A percentile compares a stretch with the other conserved stretches of the same genome.
Evolutionary conservation across 2,329 filamentous ascomycete species (phyloP).

Genomic region (Aureobasidium sp.): DNA sequence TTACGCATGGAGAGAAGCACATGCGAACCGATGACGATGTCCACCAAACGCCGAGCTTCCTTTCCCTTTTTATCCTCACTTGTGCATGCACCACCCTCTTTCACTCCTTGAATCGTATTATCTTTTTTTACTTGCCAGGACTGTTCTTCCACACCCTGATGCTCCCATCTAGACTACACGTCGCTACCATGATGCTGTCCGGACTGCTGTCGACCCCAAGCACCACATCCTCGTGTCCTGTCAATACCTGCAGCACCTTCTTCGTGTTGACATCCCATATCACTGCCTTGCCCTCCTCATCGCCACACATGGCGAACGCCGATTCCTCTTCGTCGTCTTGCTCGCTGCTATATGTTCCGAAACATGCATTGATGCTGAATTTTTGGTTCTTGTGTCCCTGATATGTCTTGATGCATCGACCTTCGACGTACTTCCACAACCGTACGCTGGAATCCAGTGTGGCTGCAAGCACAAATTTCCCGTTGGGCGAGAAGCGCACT

Average conservation of each 20-base stretch:
- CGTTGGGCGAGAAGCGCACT: constrained; percentile 89
- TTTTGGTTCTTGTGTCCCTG: constrained; percentile 80
- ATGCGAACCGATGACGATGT: constrained; percentile 6
- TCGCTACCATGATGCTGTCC: constrained; percentile 47
- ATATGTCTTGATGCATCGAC: constrained; percentile 91
- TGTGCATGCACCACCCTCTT: neutral
- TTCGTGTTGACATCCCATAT: constrained; percentile 90
- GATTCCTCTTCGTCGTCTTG: constrained; percentile 20
- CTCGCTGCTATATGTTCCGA: constrained; percentile 52
- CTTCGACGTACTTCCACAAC: constrained; percentile 90
- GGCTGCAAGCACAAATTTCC: constrained; percentile 83
- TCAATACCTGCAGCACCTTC: constrained; percentile 61
- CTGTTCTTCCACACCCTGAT: constrained; percentile 49
- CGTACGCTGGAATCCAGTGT: constrained; percentile 84
- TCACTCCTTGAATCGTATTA: neutral
- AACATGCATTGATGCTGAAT: constrained; percentile 77
- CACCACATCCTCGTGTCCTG: constrained; percentile 50
- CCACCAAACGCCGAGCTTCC: neutral
- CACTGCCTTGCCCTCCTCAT: constrained; percentile 76
- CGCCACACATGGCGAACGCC: constrained; percentile 71
- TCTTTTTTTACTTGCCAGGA: neutral
- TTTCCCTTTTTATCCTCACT: neutral
- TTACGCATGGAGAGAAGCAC: neutral
- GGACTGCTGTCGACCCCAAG: constrained; percentile 52
- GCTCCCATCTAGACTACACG: constrained; percentile 53